Conservation (phyloP, 1,284 basidiomycete species). For the Inonotus obliquus region DNA sequence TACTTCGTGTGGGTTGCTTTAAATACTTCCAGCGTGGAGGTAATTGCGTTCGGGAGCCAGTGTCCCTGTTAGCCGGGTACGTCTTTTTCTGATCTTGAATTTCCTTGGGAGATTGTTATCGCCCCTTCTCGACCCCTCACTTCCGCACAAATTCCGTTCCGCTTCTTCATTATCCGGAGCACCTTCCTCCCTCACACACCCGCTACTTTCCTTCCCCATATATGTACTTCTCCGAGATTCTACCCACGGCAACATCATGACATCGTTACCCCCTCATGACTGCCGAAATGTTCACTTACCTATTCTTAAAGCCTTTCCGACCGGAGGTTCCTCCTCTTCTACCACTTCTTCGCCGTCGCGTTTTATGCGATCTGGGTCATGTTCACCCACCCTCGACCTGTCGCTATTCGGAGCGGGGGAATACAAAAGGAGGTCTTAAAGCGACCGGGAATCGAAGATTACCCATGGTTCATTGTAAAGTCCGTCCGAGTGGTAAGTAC, state of each 20-base stretch:
- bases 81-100: slow-evolving; percentile 1
- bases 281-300: background rate
- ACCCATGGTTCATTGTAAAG: slow-evolving; percentile 55
- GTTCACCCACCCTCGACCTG: slow-evolving; percentile 62
- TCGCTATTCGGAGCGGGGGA: slow-evolving; percentile 23
- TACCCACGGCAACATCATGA: background rate
- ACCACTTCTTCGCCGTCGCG: slow-evolving; percentile 95
- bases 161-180: background rate
- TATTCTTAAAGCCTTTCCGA: slow-evolving; percentile 52
- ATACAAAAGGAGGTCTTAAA: slow-evolving; percentile 33
- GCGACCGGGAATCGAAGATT: slow-evolving; percentile 47
- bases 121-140: background rate
- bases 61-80: slow-evolving; percentile 80
- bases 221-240: background rate
- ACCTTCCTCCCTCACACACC: background rate
- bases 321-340: slow-evolving; percentile 74
- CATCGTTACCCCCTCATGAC: background rate
- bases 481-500: slow-evolving; percentile 53
- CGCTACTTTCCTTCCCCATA: slow-evolving; percentile 15
- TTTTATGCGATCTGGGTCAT: slow-evolving; percentile 89
- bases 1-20: slow-evolving; percentile 92
- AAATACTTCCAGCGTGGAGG: slow-evolving; percentile 96
- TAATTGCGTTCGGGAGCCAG: slow-evolving; percentile 84
- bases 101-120: background rate
- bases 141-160: background rate